Base-by-base conservation (phyloP, 176 grass and related monocot species). In the Saccharum officinarum region DNA sequence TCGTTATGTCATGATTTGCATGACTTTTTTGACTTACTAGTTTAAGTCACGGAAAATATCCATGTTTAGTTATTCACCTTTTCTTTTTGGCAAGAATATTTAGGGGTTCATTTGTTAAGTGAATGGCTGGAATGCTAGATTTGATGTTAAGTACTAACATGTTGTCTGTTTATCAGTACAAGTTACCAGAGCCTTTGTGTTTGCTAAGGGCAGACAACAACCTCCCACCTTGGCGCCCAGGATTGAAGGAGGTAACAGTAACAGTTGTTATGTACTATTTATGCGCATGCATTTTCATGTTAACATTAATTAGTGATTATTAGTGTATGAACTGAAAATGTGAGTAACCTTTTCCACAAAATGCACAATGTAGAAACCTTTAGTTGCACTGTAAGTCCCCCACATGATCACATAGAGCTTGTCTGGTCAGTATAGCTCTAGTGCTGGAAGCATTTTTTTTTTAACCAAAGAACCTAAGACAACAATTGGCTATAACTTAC, bases 181-280 rank as follows among this genome's bases (percentile, higher is more conserved):
- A 98, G 31, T 83, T 98, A 63, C 93, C 93, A 84, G 88, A 89
- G 70, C 96, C 96, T 18, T 52, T 95, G 34, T 86, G 88, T 88
- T 62, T 95, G 59, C 81, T 98, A 75, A 88, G 96, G 86, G 93
- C 93, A 28, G 96, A 98, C 83, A 98, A 98, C 84, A 98, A 98
- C 8, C 33, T 94, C 54, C 96, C 96, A 63, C 96, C 96, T 76
- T 98, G 96, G 96, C 93, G 90, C 66, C 83, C 86, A 55, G 86
- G 91, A 84, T 33, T 95, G 83, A 94, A 86, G 79, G 96, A 95
- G 93, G 96, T 98, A 89, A 52, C 47, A 12, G n/a, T 82, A 89
- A 52, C 55, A 12, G n/a, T 82, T 74, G 1, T 63, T 40, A 65
- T 55, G 7, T 67, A 42, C 25, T 52, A 5, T 83, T 79, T 57